These are phyloP conservation scores for Chalaropsis ovoidea DNA, from an alignment of 2,329 filamentous ascomycete genomes.

Conservation along the genomic window DNA sequence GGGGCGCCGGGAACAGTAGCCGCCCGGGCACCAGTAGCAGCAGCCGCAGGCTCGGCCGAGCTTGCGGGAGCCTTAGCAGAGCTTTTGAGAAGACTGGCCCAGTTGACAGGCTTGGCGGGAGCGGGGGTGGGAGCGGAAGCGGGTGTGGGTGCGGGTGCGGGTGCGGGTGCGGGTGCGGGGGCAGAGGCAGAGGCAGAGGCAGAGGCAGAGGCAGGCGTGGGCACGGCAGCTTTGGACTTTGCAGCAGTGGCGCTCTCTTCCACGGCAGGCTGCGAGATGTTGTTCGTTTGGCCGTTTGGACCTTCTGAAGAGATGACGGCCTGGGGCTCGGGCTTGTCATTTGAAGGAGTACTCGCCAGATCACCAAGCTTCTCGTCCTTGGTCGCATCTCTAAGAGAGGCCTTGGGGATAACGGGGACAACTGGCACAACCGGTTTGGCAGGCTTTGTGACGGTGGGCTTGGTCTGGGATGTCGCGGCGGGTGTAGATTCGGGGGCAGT, in stretches of 20 bases:
- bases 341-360: background rate
- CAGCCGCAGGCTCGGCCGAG: slow-evolving; percentile 29
- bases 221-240: slow-evolving; percentile 27
- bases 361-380: slow-evolving; percentile 26
- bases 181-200: slow-evolving; percentile 27
- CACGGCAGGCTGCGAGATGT: slow-evolving; percentile 23
- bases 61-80: slow-evolving; percentile 24
- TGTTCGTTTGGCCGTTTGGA: slow-evolving; percentile 19
- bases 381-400: slow-evolving; percentile 28
- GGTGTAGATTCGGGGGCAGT: background rate
- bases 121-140: slow-evolving; percentile 27
- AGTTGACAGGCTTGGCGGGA: slow-evolving; percentile 26
- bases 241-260: slow-evolving; percentile 28
- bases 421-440: slow-evolving; percentile 36
- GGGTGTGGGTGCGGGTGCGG: slow-evolving; percentile 14
- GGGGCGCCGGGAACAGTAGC: slow-evolving; percentile 25
- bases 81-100: slow-evolving; percentile 25
- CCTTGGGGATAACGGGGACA: slow-evolving; percentile 42
- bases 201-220: slow-evolving; percentile 25
- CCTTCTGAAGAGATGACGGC: slow-evolving; percentile 2
- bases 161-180: slow-evolving; percentile 27
- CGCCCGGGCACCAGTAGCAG: background rate
- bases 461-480: slow-evolving; percentile 1
- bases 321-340: slow-evolving; percentile 5
- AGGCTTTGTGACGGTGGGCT: slow-evolving; percentile 29